Evolutionary conservation across 306 rosid species (phyloP).

Genomic region (Cucurbita pepo): DNA sequence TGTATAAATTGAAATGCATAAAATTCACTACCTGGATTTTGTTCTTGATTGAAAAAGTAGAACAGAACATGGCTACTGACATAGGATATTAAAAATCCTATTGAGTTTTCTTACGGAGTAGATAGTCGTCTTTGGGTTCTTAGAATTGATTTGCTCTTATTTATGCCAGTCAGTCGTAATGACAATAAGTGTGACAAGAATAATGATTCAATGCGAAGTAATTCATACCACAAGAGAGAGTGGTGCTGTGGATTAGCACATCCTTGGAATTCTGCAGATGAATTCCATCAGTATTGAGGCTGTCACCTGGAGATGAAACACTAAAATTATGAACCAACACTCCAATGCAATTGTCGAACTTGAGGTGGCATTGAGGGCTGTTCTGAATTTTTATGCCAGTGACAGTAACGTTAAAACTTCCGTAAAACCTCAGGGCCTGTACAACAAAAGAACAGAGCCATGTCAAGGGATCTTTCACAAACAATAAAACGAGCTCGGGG

Average conservation of each 20-base stretch:
- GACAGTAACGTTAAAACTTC: slow-evolving; percentile 68
- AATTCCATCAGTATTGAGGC: slow-evolving; percentile 93
- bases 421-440: slow-evolving; percentile 86
- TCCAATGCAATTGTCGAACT: slow-evolving; percentile 79
- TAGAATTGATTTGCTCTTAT: not conserved
- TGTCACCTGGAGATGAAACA: slow-evolving; percentile 71
- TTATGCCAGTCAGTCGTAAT: not conserved
- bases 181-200: not conserved
- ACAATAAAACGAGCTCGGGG: not conserved
- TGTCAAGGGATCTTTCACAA: slow-evolving; percentile 12
- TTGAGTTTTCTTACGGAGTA: no score
- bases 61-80: no score
- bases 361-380: slow-evolving; percentile 92
- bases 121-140: not conserved
- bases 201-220: not conserved
- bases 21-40: not conserved
- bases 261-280: slow-evolving; percentile 85
- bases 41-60: not conserved
- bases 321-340: slow-evolving; percentile 62
- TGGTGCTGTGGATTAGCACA: slow-evolving; percentile 53
- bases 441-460: slow-evolving; percentile 12
- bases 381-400: slow-evolving; percentile 79
- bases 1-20: not conserved
- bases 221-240: slow-evolving; percentile 68
- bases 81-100: no score